These are phyloP conservation scores for Sporisorium graminicola DNA, from an alignment of 1,284 basidiomycete genomes.

Conservation along the genomic window DNA sequence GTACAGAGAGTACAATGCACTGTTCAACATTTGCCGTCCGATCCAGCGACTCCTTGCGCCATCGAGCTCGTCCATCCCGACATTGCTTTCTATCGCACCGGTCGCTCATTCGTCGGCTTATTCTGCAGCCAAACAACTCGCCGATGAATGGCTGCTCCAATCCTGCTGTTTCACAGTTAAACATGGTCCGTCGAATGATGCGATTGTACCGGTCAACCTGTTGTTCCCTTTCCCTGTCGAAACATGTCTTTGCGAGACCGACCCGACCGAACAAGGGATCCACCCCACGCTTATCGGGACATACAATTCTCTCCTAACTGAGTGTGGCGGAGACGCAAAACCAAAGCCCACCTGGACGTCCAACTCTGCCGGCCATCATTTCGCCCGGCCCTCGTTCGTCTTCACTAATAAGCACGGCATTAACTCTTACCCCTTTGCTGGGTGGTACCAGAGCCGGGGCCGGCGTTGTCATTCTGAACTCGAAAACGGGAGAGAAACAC, in stretches of 20 bases:
- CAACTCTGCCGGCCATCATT: constrained; percentile 5
- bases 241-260: too few relatives aligned
- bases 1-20: not conserved
- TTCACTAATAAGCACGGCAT: too few relatives aligned
- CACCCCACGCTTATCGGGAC: not conserved
- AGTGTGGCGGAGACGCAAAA: not conserved
- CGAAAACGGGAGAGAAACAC: too few relatives aligned
- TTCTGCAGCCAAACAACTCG: not conserved
- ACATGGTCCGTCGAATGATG: not conserved
- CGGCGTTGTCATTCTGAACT: too few relatives aligned
- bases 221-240: too few relatives aligned
- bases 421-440: not conserved
- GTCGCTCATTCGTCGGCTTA: not conserved
- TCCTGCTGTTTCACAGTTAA: too few relatives aligned
- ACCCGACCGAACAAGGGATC: not conserved
- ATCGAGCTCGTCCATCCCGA: constrained; percentile 1
- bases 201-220: not conserved
- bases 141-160: not conserved
- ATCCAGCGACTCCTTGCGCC: not conserved
- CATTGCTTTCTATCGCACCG: not conserved
- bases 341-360: not conserved
- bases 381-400: not conserved
- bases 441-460: not conserved
- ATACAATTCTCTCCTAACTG: not conserved
- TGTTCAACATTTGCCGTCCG: not conserved